Percentiles rank a stretch among this genome's conserved stretches.
phyloP scores from a whole-genome alignment of 2,329 filamentous ascomycete species.

The Chaetothyriales sp. region DNA sequence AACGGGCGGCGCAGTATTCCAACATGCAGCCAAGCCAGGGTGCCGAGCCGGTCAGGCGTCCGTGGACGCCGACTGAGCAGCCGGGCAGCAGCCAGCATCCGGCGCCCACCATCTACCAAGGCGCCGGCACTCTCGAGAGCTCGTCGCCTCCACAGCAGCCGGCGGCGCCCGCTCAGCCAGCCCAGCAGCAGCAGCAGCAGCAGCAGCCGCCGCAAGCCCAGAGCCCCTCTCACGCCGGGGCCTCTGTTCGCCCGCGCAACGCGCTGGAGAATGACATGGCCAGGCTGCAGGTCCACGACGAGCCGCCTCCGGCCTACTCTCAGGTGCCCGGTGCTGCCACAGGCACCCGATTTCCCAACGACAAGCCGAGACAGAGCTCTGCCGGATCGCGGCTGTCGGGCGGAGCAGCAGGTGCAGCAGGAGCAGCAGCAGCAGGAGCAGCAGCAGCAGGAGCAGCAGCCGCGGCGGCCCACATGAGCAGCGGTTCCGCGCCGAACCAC shows the following conservation, averaged over 20 bases:
- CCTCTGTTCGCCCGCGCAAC: slow-evolving; percentile 40
- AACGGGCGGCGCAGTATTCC: slow-evolving; percentile 62
- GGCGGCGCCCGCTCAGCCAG: slow-evolving; percentile 24
- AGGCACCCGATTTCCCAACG: slow-evolving; percentile 54
- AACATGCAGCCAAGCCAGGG: slow-evolving; percentile 30
- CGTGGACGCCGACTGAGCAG: slow-evolving; percentile 90
- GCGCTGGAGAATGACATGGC: slow-evolving; percentile 78
- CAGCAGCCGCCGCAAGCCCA: slow-evolving; percentile 15
- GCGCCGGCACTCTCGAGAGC: slow-evolving; percentile 51
- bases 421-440: slow-evolving; percentile 12
- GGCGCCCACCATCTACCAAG: slow-evolving; percentile 83
- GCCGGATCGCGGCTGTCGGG: slow-evolving; percentile 4
- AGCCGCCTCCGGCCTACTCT: slow-evolving; percentile 83
- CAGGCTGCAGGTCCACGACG: slow-evolving; percentile 54
- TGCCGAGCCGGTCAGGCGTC: slow-evolving; percentile 38
- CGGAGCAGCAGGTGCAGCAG: slow-evolving; percentile 11
- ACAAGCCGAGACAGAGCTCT: slow-evolving; percentile 51
- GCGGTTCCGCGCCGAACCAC: slow-evolving; percentile 20
- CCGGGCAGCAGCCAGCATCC: slow-evolving; percentile 78
- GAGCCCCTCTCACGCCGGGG: slow-evolving; percentile 19
- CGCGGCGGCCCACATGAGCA: slow-evolving; percentile 18
- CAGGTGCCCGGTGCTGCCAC: slow-evolving; percentile 46
- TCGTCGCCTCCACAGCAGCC: slow-evolving; percentile 30
- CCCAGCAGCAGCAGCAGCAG: slow-evolving; percentile 21
- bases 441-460: slow-evolving; percentile 9